These are phyloP conservation scores for Pythium diclinum DNA, from an alignment of 352 stramenopile species.

Conservation along the genomic window DNA sequence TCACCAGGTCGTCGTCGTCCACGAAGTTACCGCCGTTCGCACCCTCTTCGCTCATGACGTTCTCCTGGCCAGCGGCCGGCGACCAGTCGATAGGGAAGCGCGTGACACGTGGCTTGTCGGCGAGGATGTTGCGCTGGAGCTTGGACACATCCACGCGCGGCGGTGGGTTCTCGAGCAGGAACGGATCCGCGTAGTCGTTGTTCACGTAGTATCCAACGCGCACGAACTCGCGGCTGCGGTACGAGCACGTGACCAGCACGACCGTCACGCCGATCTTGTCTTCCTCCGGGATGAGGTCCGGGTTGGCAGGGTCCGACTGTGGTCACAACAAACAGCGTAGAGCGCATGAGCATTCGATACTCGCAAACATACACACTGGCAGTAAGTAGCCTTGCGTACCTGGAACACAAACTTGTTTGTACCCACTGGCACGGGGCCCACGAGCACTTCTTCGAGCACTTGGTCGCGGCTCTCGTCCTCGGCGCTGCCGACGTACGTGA, in stretches of 20 bases:
- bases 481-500: constrained; percentile 97
- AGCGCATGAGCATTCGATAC: background rate
- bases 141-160: constrained; percentile 87
- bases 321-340: background rate
- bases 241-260: constrained; percentile 97
- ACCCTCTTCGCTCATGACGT: constrained; percentile 37
- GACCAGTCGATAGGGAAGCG: constrained; percentile 97
- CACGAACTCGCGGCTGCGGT: constrained; percentile 97
- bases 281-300: constrained; percentile 89
- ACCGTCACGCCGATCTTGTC: constrained; percentile 99
- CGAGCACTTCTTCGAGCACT: constrained; percentile 97
- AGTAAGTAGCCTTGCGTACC: constrained; percentile 22
- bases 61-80: constrained; percentile 37
- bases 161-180: constrained; percentile 80
- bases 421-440: constrained; percentile 96
- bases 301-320: constrained; percentile 93
- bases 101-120: constrained; percentile 95
- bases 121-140: constrained; percentile 95
- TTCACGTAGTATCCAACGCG: constrained; percentile 98
- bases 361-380: background rate
- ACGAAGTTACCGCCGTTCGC: constrained; percentile 59
- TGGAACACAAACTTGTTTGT: constrained; percentile 99
- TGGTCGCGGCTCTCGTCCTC: constrained; percentile 96
- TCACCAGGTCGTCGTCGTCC: constrained; percentile 84
- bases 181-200: constrained; percentile 96